Conservation (phyloP, 768 basidiomycete species). For the Coprinopsis sp. region DNA sequence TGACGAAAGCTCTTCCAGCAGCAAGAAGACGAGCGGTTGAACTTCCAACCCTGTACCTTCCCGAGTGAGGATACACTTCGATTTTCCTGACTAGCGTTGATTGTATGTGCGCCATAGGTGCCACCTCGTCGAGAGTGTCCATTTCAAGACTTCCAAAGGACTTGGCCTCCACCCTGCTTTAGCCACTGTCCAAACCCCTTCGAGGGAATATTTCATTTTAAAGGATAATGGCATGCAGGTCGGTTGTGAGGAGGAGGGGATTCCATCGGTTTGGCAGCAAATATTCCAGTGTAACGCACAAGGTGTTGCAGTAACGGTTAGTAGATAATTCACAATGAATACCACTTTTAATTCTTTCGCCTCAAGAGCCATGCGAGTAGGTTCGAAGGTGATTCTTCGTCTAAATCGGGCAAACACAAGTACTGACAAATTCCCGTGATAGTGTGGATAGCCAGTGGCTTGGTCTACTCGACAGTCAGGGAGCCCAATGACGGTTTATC, state of each 20-base stretch:
- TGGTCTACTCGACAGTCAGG: no score
- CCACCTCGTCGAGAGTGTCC: slow-evolving; percentile 73
- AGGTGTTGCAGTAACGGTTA: slow-evolving; percentile 11
- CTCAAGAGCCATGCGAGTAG: no score
- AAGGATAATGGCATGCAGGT: slow-evolving; percentile 76
- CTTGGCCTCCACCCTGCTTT: slow-evolving; percentile 53
- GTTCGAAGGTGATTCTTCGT: no score
- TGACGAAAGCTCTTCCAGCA: slow-evolving; percentile 8
- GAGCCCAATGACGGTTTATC: no score
- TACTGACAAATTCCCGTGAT: no score
- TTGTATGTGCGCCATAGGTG: slow-evolving; percentile 38
- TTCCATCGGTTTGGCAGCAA: slow-evolving; percentile 57
- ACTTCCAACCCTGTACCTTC: slow-evolving; percentile 55
- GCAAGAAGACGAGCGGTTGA: slow-evolving; percentile 15
- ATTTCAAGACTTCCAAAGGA: slow-evolving; percentile 46
- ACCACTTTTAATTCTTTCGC: no score
- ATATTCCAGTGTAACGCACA: slow-evolving; percentile 42
- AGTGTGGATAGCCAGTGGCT: no score
- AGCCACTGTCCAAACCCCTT: slow-evolving; percentile 66
- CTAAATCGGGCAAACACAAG: no score
- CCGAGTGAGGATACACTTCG: slow-evolving; percentile 43
- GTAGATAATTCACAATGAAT: no score
- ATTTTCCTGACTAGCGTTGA: background rate
- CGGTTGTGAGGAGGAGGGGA: slow-evolving; percentile 71
- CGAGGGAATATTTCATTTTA: slow-evolving; percentile 63